Evolutionary conservation across 805 yeast species (phyloP), one percentile per base, ranked within the genome.

Genomic region (Pichia nanzhaoensis): DNA sequence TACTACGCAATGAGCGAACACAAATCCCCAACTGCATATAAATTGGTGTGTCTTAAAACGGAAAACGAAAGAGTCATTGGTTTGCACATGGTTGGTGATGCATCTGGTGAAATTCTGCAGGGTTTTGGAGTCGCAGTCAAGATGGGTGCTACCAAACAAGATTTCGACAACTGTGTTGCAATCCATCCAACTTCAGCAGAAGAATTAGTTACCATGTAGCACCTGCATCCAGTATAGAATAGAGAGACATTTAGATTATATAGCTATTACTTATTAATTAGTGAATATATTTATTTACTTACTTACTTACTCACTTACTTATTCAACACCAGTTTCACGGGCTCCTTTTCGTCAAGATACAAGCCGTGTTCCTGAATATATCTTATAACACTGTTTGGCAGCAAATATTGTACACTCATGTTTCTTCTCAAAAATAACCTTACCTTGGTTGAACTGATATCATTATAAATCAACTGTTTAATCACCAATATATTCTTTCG

Each of bases 181-280:
- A 93, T 93, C 61, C 99, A 93, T 64, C 99, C 99, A 51, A 93
- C 99, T 2, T 80, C 95, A 53, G 99, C 99, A 35, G 99, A 93
- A 71, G 99, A 93, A 70, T 68, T 93, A 41, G 99, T 93, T 33
- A 93, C 99, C 19, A 69, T 85, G 78, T n/a, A n/a, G n/a, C n/a
- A n/a, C n/a, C n/a, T n/a, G n/a, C n/a, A n/a, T n/a, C n/a, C n/a
- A n/a, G n/a, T n/a, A n/a, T n/a, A n/a, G n/a, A n/a, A n/a, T n/a
- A n/a, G n/a, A n/a, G n/a, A n/a, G n/a, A n/a, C n/a, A n/a, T n/a
- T n/a, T n/a, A n/a, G n/a, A n/a, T n/a, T n/a, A n/a, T n/a, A n/a
- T n/a, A n/a, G n/a, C n/a, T n/a, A n/a, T n/a, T n/a, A n/a, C n/a
- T n/a, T n/a, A n/a, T n/a, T n/a, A n/a, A n/a, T n/a, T n/a, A n/a